Conservation (phyloP, 1,284 basidiomycete species). For the Testicularia cyperi region DNA sequence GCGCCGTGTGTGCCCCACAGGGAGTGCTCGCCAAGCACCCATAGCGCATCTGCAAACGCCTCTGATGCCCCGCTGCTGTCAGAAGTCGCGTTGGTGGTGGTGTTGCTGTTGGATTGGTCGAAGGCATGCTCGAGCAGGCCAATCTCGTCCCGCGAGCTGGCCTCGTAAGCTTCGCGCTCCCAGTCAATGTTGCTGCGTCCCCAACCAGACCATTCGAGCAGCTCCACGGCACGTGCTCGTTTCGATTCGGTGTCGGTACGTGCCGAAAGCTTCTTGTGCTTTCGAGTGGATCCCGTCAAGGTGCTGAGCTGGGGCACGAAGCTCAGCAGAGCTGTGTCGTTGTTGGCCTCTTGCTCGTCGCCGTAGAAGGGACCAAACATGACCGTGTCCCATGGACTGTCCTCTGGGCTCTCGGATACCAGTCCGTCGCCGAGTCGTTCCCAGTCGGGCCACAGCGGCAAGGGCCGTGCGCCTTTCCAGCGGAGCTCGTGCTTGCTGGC, state of each 20-base stretch:
- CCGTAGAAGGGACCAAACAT: conserved; percentile 44
- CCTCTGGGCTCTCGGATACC: conserved; percentile 9
- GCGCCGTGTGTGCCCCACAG: conserved; percentile 58
- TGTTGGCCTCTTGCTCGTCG: neutral
- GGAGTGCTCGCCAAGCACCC: conserved; percentile 54
- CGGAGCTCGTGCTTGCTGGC: conserved; percentile 17
- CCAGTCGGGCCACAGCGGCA: conserved; percentile 50
- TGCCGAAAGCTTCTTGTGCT: too few relatives aligned
- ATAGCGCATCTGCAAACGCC: conserved; percentile 50
- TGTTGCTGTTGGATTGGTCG: conserved; percentile 2
- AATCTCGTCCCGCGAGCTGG: neutral
- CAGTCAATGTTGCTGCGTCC: neutral
- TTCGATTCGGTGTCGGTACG: neutral
- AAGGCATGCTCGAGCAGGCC: conserved; percentile 7
- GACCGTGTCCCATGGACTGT: conserved; percentile 35
- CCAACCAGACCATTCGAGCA: neutral
- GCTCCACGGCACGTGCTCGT: neutral
- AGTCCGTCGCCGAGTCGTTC: conserved; percentile 24
- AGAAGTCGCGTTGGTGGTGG: too few relatives aligned
- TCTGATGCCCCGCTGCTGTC: neutral
- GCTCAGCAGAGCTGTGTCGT: conserved; percentile 20
- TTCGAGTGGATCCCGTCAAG: conserved; percentile 13
- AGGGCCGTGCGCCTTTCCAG: conserved; percentile 26
- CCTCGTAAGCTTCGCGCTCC: neutral
- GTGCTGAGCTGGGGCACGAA: conserved; percentile 40